Conservation (phyloP, 495 filamentous ascomycete species). For the Lophium mytilinum region DNA sequence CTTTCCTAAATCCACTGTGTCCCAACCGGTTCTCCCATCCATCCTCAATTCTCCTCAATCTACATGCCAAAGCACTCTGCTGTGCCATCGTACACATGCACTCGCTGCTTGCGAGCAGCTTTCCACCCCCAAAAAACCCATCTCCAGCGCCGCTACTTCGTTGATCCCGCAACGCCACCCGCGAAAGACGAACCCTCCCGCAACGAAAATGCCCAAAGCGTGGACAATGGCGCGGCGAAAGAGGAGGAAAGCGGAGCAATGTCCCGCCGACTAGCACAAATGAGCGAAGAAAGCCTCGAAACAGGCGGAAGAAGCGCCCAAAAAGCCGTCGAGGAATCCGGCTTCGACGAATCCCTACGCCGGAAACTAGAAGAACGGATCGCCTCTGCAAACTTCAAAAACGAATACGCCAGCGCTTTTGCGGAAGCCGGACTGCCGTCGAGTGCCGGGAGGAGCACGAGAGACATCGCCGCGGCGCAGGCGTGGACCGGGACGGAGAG, state of each 20-base stretch:
- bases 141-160: not conserved
- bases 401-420: slow-evolving; percentile 61
- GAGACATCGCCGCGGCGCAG: slow-evolving; percentile 59
- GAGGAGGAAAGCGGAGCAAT: slow-evolving; percentile 47
- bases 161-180: not conserved
- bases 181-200: slow-evolving; percentile 1
- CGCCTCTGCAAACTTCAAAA: slow-evolving; percentile 59
- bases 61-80: slow-evolving; percentile 12
- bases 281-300: slow-evolving; percentile 71
- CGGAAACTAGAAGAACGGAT: slow-evolving; percentile 64
- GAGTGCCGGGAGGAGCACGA: slow-evolving; percentile 62
- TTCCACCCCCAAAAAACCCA: not conserved
- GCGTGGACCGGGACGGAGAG: slow-evolving; percentile 75
- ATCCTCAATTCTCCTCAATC: not conserved
- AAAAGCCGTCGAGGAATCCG: slow-evolving; percentile 73
- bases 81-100: slow-evolving; percentile 15
- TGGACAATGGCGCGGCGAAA: not conserved
- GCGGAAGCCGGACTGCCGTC: slow-evolving; percentile 54
- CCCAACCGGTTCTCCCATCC: not conserved
- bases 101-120: slow-evolving; percentile 28
- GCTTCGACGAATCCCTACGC: slow-evolving; percentile 82
- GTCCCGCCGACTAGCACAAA: slow-evolving; percentile 63
- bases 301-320: slow-evolving; percentile 61
- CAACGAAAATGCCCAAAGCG: not conserved
- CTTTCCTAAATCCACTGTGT: not conserved